phyloP scores from a whole-genome alignment of 352 stramenopile species.

The Paralagenidium karlingii region DNA sequence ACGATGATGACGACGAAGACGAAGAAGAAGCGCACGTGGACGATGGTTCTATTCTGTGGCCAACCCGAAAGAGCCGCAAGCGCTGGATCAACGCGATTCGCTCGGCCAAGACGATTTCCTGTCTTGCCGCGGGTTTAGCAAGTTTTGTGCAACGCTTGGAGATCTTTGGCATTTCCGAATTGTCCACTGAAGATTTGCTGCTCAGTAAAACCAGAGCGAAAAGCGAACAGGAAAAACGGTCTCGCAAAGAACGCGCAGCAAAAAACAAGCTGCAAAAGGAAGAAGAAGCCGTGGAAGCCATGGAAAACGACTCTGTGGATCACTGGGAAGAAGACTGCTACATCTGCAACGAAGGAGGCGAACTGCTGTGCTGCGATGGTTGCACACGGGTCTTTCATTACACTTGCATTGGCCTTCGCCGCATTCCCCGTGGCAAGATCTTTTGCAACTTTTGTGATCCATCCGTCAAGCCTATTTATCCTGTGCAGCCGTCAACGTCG shows the following conservation, averaged over 20 bases:
- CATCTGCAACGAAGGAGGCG: constrained; percentile 71
- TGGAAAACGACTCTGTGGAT: constrained; percentile 36
- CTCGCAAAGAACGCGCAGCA: constrained; percentile 44
- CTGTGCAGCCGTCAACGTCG: constrained; percentile 10
- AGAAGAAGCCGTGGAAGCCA: constrained; percentile 16
- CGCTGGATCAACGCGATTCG: constrained; percentile 62
- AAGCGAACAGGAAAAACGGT: constrained; percentile 57
- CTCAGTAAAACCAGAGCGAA: constrained; percentile 35
- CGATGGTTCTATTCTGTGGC: constrained; percentile 55
- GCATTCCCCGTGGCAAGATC: constrained; percentile 72
- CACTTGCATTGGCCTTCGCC: constrained; percentile 31
- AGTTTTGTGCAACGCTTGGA: constrained; percentile 62
- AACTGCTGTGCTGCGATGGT: constrained; percentile 84
- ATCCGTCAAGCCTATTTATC: constrained; percentile 52
- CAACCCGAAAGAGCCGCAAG: constrained; percentile 45
- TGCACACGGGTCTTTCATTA: constrained; percentile 88
- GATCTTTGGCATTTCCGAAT: constrained; percentile 42
- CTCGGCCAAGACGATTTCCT: constrained; percentile 28
- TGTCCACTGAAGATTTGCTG: constrained; percentile 19
- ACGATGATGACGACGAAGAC: constrained; percentile 68
- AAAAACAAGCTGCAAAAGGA: constrained; percentile 58
- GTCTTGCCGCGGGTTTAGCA: constrained; percentile 38
- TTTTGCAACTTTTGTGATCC: constrained; percentile 73
- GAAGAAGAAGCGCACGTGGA: constrained; percentile 34
- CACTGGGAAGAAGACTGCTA: constrained; percentile 85